A percentile compares a stretch with the other conserved stretches of the same genome.
Evolutionary conservation across 129 eudicot genomes (phyloP).

Genomic region (Centrapalus pauciflorus): DNA sequence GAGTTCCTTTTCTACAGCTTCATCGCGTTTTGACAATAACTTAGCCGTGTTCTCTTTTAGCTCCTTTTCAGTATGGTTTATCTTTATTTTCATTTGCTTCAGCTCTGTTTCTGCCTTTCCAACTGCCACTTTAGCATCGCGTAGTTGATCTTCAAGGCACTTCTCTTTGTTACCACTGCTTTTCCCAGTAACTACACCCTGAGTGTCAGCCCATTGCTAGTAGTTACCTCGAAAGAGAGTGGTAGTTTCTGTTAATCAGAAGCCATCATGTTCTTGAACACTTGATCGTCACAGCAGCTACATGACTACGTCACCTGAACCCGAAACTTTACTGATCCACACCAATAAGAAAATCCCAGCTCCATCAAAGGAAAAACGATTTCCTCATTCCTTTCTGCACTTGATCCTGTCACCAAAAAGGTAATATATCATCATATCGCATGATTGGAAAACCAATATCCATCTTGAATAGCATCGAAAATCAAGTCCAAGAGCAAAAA

Average conservation of each 20-base stretch:
- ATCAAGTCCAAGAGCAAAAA: neutral
- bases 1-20: no score
- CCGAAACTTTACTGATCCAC: conserved; percentile 77
- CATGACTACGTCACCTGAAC: conserved; percentile 80
- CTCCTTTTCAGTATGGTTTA: no score
- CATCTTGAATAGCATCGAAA: neutral
- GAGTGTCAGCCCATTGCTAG: conserved; percentile 62
- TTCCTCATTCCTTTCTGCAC: conserved; percentile 94
- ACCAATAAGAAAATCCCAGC: conserved; percentile 72
- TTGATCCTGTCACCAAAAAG: conserved; percentile 47
- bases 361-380: conserved; percentile 68
- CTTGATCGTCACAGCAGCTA: conserved; percentile 71
- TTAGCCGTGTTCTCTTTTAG: no score
- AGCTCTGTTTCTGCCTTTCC: no score
- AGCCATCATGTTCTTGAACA: conserved; percentile 97
- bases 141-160: no score
- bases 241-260: conserved; percentile 86
- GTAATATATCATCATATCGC: neutral
- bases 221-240: conserved; percentile 75
- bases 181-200: no score
- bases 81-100: no score
- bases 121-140: no score
- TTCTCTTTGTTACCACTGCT: no score
- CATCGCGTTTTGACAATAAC: no score
- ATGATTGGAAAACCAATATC: neutral